Evolutionary conservation across 2,329 filamentous ascomycete species (phyloP).

Genomic region (Botryotinia calthae): DNA sequence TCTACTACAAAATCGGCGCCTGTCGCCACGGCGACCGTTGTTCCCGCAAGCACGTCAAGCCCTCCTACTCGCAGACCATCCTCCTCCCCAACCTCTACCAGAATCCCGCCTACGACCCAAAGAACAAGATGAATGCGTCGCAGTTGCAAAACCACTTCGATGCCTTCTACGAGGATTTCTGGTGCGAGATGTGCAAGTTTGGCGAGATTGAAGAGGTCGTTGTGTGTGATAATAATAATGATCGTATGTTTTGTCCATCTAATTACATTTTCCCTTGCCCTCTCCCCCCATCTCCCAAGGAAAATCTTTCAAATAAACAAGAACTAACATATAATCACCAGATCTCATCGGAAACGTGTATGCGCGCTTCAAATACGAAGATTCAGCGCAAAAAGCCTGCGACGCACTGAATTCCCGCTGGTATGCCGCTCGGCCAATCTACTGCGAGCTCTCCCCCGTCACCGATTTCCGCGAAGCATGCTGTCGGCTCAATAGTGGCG

Average conservation of each 20-base stretch:
- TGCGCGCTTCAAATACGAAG: constrained; percentile 99
- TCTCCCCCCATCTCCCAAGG: background rate
- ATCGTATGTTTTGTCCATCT: constrained; percentile 43
- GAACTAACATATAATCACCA: constrained; percentile 36
- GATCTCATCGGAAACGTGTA: constrained; percentile 99
- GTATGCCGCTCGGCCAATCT: constrained; percentile 96
- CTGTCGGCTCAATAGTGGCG: constrained; percentile 88
- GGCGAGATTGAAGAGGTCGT: constrained; percentile 97
- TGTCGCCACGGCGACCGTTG: constrained; percentile 98
- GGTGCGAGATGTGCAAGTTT: constrained; percentile 99
- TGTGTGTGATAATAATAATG: constrained; percentile 99
- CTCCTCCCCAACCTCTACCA: constrained; percentile 98
- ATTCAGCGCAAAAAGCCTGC: constrained; percentile 88
- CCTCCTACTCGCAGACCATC: constrained; percentile 95
- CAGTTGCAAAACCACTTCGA: constrained; percentile 99
- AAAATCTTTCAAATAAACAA: constrained; percentile 24
- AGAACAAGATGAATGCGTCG: constrained; percentile 92
- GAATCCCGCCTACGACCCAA: constrained; percentile 94
- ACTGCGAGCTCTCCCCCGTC: constrained; percentile 94
- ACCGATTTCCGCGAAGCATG: constrained; percentile 98
- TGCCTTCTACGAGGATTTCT: constrained; percentile 99
- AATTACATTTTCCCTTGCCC: background rate
- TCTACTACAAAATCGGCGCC: constrained; percentile 99
- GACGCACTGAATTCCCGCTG: constrained; percentile 91
- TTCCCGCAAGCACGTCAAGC: constrained; percentile 98